Evolutionary conservation across 2,329 filamentous ascomycete species (phyloP), one percentile per base, ranked within the genome.

Genomic region (Chaetoscypha palmicola): DNA sequence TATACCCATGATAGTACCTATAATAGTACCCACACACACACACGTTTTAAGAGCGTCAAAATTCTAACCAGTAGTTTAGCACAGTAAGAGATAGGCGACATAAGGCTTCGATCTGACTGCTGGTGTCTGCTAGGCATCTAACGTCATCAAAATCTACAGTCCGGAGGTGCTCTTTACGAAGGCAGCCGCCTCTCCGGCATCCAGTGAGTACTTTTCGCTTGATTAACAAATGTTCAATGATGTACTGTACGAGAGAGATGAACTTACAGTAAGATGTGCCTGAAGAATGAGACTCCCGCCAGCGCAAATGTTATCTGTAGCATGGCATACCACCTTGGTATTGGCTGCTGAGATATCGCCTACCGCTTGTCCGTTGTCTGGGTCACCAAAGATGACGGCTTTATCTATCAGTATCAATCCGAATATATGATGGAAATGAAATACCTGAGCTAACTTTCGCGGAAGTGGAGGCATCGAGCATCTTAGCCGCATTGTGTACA

Each of bases 311-410:
- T 55, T 48, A 31, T 58, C 56, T 8, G 48, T 47, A 7, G 39
- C 20, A 36, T 58, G 50, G 38, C 56, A 59, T 38, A 59, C 51
- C 20, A 57, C 43, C 31, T 52, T 43, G 2, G 50, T 52, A 12
- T 54, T 55, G 7, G 47, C 34, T 5, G 53, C 47, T 2, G 49
- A 32, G 9, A 57, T 38, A 9, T 35, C 37, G 4, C 45, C 48
- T 22, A 58, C 53, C 2, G 50, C 36, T 5, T 48, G 24, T 11
- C 56, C 54, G 30, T 57, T 46, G 16, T 52, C 40, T 50, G 56
- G 56, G 39, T 58, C 56, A 3, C 56, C 56, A 24, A 57, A 58
- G 40, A 56, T 56, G 21, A 58, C 47, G 24, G 44, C 56, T 56
- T 12, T 12, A 30, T 14, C 39, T 26, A 17, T 43, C 7, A 41